phyloP scores from a whole-genome alignment of 352 stramenopile genomes.

The Phytophthora kernoviae region DNA sequence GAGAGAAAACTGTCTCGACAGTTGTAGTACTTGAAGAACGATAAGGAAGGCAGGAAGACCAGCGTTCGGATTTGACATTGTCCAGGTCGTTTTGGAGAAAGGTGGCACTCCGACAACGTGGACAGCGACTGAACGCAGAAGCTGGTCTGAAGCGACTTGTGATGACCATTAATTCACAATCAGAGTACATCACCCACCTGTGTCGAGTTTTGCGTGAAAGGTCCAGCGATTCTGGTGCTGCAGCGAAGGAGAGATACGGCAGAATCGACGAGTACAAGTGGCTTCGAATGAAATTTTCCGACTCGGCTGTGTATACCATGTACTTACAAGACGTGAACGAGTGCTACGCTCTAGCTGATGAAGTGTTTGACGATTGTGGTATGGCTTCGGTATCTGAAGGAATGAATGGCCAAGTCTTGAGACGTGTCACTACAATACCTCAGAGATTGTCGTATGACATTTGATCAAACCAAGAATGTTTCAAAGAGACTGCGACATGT shows the following conservation, averaged over 20 bases:
- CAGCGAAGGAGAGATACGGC: neutral
- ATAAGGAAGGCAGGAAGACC: neutral
- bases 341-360: constrained; percentile 8
- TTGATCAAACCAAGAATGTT: too few species aligned
- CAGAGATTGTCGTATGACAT: neutral
- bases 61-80: neutral
- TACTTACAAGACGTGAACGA: constrained; percentile 14
- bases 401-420: too few species aligned
- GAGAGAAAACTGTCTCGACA: neutral
- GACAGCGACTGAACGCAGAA: neutral
- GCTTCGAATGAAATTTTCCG: constrained; percentile 2
- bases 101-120: neutral
- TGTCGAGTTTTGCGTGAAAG: neutral
- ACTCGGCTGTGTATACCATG: constrained; percentile 2
- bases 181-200: neutral
- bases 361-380: constrained; percentile 10
- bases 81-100: neutral
- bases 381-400: neutral
- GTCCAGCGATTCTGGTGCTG: neutral
- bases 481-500: too few species aligned
- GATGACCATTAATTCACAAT: neutral
- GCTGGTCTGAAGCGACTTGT: neutral
- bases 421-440: too few species aligned
- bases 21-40: neutral
- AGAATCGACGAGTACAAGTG: neutral